These are phyloP conservation scores for Solanum virginianum DNA, from an alignment of 257 asterid genomes.

Conservation along the genomic window DNA sequence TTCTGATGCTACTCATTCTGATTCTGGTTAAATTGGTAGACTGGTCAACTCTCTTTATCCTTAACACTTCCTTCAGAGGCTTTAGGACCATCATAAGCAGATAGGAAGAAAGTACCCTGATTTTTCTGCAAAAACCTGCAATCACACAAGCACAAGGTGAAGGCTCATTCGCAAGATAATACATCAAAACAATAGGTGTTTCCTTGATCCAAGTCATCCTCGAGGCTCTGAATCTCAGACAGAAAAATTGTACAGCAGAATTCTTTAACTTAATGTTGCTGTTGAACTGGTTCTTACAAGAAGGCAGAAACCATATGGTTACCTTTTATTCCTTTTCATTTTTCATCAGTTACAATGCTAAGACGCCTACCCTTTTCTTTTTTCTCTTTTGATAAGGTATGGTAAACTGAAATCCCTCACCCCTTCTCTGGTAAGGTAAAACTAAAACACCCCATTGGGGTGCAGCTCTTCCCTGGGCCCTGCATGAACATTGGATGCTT, in stretches of 20 bases:
- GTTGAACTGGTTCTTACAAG: not conserved
- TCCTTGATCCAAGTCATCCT: not conserved
- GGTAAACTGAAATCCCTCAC: not conserved
- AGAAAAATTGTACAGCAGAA: not conserved
- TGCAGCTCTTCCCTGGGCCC: not conserved
- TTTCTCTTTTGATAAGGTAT: not conserved
- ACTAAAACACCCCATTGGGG: not conserved
- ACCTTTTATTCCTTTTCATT: not conserved
- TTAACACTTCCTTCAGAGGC: constrained; percentile 38
- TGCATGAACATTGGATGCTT: not conserved
- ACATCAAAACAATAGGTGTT: not conserved
- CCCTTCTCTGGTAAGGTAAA: not conserved
- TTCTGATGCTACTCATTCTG: not conserved
- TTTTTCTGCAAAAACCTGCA: constrained; percentile 75
- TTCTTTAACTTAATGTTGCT: not conserved
- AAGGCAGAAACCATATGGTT: not conserved
- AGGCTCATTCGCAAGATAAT: not conserved
- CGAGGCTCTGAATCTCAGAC: not conserved
- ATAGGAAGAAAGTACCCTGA: constrained; percentile 52
- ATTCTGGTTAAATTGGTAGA: constrained; percentile 7
- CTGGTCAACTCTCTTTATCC: constrained; percentile 37
- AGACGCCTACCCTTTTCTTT: not conserved
- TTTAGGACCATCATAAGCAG: constrained; percentile 47
- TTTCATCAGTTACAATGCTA: not conserved
- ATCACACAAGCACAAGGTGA: not conserved